Conservation (phyloP, 306 rosid species). For the Neltuma alba region DNA sequence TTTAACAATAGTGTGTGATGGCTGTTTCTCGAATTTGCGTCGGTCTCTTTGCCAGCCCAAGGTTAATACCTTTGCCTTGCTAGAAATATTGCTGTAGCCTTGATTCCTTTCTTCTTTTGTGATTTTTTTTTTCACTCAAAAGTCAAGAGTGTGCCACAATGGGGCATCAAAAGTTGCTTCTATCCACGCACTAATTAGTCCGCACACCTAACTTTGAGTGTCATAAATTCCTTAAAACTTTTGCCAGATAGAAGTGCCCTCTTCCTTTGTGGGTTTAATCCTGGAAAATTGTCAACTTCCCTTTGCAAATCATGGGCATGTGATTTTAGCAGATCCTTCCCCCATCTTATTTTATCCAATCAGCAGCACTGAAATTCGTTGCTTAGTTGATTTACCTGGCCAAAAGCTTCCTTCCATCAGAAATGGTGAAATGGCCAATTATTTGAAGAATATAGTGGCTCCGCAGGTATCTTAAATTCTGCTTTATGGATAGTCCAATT, state of each 20-base stretch:
- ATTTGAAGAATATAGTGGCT: slow-evolving; percentile 55
- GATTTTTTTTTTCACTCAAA: not conserved
- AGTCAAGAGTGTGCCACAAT: not conserved
- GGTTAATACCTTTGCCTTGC: slow-evolving; percentile 43
- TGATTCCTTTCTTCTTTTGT: not conserved
- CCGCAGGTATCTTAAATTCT: slow-evolving; percentile 51
- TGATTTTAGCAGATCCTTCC: slow-evolving; percentile 59
- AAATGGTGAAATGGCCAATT: slow-evolving; percentile 55
- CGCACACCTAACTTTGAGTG: not conserved
- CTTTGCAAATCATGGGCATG: slow-evolving; percentile 61
- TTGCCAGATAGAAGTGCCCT: slow-evolving; percentile 55
- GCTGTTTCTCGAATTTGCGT: slow-evolving; percentile 77
- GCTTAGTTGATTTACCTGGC: slow-evolving; percentile 66
- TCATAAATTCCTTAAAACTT: not conserved
- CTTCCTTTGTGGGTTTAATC: slow-evolving; percentile 58
- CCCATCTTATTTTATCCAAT: slow-evolving; percentile 60
- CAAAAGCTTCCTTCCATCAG: slow-evolving; percentile 51
- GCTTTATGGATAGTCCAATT: not conserved
- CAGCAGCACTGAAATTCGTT: slow-evolving; percentile 57
- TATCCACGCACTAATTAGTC: not conserved
- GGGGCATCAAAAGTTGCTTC: not conserved
- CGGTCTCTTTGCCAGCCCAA: slow-evolving; percentile 60
- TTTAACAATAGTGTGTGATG: slow-evolving; percentile 67
- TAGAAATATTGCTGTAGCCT: slow-evolving; percentile 13
- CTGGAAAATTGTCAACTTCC: slow-evolving; percentile 65